These are phyloP conservation scores for Xanthoconium stramineum DNA, from an alignment of 768 basidiomycete genomes.

Conservation along the genomic window DNA sequence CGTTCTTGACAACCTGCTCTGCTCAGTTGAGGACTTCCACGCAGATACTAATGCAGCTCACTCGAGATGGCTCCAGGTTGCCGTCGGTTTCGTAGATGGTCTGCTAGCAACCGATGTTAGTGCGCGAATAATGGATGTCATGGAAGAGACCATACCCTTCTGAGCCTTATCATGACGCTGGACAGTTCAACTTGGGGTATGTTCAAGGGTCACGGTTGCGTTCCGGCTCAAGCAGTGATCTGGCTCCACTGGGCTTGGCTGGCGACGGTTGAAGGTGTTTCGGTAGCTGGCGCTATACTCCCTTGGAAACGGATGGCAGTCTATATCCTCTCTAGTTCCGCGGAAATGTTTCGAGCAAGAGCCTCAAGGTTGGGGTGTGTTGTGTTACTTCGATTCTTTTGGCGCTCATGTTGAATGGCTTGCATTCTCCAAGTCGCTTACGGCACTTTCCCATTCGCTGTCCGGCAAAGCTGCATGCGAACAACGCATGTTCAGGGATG, in stretches of 20 bases:
- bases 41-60: conserved; percentile 2
- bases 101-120: conserved; percentile 15
- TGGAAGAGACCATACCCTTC: conserved; percentile 13
- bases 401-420: conserved; percentile 10
- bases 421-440: background rate
- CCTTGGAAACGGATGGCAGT: background rate
- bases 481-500: conserved; percentile 16
- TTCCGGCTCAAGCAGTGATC: background rate
- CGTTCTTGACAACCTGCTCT: conserved; percentile 26
- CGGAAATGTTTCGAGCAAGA: background rate
- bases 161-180: background rate
- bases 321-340: conserved; percentile 16
- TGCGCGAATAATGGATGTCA: background rate
- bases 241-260: background rate
- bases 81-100: background rate
- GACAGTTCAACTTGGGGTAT: background rate
- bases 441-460: conserved; percentile 1
- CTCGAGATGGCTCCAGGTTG: conserved; percentile 1
- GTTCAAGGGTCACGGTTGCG: conserved; percentile 2
- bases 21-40: background rate
- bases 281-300: conserved; percentile 3
- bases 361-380: conserved; percentile 20
- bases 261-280: background rate
- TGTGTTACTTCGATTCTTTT: background rate
- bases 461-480: conserved; percentile 8